A percentile compares a stretch with the other conserved stretches of the same genome.
Conservation (phyloP, 1,139 yeast species). For the Zhuliangozyma blackwelliae region DNA sequence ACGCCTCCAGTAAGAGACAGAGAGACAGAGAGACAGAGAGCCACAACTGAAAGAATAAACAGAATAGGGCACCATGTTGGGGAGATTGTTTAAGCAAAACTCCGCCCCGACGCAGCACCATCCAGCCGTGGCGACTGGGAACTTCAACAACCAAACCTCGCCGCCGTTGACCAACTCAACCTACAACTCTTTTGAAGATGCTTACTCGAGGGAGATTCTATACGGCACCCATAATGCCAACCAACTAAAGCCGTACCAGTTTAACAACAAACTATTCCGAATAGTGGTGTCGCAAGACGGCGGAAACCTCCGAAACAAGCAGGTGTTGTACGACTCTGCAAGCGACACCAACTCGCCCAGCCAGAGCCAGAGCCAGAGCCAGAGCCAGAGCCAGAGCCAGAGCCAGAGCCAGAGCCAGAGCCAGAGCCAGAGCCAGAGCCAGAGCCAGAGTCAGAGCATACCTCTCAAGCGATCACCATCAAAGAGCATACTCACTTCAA, state of each 20-base stretch:
- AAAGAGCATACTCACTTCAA: conserved; percentile 17
- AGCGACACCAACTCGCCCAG: conserved; percentile 11
- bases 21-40: too few species aligned
- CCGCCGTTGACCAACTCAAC: conserved; percentile 11
- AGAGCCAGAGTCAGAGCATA: conserved; percentile 2
- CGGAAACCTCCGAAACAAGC: conserved; percentile 45
- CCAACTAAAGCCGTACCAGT: conserved; percentile 25
- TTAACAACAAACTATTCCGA: conserved; percentile 37
- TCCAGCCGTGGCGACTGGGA: conserved; percentile 8
- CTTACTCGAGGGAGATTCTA: conserved; percentile 38
- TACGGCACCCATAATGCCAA: conserved; percentile 37
- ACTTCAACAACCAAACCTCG: conserved; percentile 9
- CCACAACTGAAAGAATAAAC: background rate
- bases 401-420: conserved; percentile 1
- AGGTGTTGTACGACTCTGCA: conserved; percentile 46
- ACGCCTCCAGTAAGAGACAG: too few species aligned
- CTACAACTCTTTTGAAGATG: conserved; percentile 34
- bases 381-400: background rate
- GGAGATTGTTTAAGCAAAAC: conserved; percentile 25
- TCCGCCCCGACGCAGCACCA: conserved; percentile 8
- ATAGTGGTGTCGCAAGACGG: conserved; percentile 51
- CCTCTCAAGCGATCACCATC: conserved; percentile 1
- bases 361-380: conserved; percentile 1
- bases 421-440: conserved; percentile 1
- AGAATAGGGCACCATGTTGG: conserved; percentile 17